Evolutionary conservation across 495 filamentous ascomycete species (phyloP).

Genomic region (Penicillium fimorum): DNA sequence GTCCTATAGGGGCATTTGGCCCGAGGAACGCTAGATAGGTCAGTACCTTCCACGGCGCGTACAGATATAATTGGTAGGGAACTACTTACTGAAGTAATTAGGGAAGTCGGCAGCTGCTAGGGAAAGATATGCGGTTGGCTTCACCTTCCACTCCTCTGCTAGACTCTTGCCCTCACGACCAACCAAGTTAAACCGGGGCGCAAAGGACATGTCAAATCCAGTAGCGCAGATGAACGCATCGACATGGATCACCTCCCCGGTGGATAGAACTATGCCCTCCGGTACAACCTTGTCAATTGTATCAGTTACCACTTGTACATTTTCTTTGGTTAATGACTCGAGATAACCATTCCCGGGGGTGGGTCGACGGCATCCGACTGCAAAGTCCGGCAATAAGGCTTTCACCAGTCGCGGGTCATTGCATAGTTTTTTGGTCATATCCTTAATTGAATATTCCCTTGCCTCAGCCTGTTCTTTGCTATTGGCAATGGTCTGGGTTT

Average conservation of each 20-base stretch:
- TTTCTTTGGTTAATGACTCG: neutral
- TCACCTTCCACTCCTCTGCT: neutral
- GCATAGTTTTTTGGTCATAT: neutral
- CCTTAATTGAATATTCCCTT: neutral
- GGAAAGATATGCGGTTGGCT: neutral
- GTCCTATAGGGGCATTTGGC: slow-evolving; percentile 35
- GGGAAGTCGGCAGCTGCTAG: neutral
- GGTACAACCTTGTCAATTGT: neutral
- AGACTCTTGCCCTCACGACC: neutral
- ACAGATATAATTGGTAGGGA: too few relatives aligned
- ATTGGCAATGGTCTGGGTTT: too few relatives aligned
- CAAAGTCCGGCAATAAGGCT: slow-evolving; percentile 23
- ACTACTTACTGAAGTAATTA: neutral
- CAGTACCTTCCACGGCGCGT: too few relatives aligned
- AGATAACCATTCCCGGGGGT: neutral
- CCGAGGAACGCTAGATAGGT: slow-evolving; percentile 31
- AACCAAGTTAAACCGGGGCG: neutral
- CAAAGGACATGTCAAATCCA: neutral
- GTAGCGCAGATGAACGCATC: neutral
- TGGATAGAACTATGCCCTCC: neutral
- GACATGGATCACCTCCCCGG: neutral
- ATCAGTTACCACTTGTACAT: neutral
- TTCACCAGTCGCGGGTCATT: neutral
- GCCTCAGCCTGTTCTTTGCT: too few relatives aligned
- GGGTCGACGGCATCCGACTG: neutral